These are phyloP conservation scores for Caryopteris hybrid DNA, from an alignment of 305 asterid species.

Conservation along the genomic window DNA sequence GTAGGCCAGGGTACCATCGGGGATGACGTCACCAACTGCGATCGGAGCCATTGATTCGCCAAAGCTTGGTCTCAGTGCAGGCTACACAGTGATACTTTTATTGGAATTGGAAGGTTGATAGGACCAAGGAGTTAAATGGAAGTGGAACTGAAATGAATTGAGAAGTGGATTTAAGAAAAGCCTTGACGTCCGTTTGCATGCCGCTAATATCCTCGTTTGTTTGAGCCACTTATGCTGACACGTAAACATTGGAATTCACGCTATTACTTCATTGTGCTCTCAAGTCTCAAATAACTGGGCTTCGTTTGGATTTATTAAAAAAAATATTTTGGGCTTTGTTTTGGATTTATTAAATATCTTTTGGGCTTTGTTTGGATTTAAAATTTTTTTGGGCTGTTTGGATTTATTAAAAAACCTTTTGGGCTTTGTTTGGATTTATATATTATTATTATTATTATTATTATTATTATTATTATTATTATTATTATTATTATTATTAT, in stretches of 20 bases:
- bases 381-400: no score
- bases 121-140: neutral
- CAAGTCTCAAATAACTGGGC: no score
- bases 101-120: neutral
- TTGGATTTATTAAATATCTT: no score
- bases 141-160: slow-evolving; percentile 4
- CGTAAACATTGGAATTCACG: neutral
- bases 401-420: no score
- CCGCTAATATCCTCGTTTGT: neutral
- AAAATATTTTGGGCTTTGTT: no score
- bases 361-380: no score
- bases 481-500: no score
- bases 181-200: slow-evolving; percentile 12
- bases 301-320: no score
- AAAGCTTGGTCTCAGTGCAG: neutral
- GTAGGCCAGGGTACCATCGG: slow-evolving; percentile 66
- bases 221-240: neutral
- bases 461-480: no score
- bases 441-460: no score
- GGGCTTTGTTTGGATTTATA: no score
- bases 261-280: neutral
- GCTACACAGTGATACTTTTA: neutral
- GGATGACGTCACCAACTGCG: slow-evolving; percentile 46
- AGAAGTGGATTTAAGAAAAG: neutral
- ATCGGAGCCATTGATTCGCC: slow-evolving; percentile 58